These are phyloP conservation scores for Globisporangium cylindrosporum DNA, from an alignment of 352 stramenopile species.

Conservation along the genomic window DNA sequence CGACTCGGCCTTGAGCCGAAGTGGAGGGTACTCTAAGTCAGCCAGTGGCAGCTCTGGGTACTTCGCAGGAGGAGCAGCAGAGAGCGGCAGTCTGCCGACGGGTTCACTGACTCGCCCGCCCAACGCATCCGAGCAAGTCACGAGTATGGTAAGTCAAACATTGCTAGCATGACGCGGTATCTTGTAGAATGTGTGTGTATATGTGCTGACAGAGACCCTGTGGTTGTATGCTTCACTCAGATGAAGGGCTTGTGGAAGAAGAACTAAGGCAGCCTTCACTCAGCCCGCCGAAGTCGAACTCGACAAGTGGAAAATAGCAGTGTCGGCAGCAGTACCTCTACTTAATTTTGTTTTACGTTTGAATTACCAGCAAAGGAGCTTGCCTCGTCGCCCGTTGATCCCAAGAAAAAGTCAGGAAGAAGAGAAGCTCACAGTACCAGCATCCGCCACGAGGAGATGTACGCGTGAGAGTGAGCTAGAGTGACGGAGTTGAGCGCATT, in stretches of 20 bases:
- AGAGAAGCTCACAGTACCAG: not conserved
- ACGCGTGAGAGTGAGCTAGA: not conserved
- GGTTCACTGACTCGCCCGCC: constrained; percentile 25
- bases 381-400: not conserved
- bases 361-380: constrained; percentile 11
- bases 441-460: not conserved
- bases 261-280: constrained; percentile 39
- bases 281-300: not conserved
- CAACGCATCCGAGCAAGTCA: constrained; percentile 44
- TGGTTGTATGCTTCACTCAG: constrained; percentile 18
- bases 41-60: constrained; percentile 21
- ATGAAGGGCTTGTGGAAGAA: constrained; percentile 86
- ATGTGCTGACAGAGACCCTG: not conserved
- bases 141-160: constrained; percentile 38
- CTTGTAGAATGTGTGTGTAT: not conserved
- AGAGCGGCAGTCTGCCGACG: constrained; percentile 27
- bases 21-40: constrained; percentile 13
- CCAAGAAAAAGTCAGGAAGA: not conserved
- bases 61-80: constrained; percentile 18
- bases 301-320: not conserved
- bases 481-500: not conserved
- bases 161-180: not conserved
- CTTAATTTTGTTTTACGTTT: constrained; percentile 32
- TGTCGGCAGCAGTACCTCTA: constrained; percentile 10
- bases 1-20: constrained; percentile 18